Evolutionary conservation across 306 rosid genomes (phyloP).

Genomic region (Canavalia ensiformis): DNA sequence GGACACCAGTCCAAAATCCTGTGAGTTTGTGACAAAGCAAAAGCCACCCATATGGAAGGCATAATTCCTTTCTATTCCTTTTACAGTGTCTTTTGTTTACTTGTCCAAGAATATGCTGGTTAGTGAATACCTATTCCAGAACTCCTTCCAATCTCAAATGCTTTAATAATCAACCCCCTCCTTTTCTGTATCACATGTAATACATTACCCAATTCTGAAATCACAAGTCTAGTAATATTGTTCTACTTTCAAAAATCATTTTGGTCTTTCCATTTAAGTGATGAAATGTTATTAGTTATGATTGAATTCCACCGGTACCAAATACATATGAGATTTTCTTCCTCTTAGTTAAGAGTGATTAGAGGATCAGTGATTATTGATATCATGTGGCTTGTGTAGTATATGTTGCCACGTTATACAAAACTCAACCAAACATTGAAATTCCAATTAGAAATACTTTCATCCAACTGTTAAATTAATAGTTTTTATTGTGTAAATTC

Average conservation of each 20-base stretch:
- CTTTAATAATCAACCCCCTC: too few species aligned
- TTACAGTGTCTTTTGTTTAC: constrained; percentile 25
- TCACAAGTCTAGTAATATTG: not conserved
- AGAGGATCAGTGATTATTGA: not conserved
- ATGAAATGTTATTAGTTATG: not conserved
- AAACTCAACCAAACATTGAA: not conserved
- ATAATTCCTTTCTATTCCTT: constrained; percentile 41
- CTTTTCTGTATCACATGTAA: not conserved
- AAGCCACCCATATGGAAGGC: constrained; percentile 32
- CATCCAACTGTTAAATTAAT: too few species aligned
- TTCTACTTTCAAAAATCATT: not conserved
- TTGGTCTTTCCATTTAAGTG: not conserved
- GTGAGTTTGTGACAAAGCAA: constrained; percentile 18
- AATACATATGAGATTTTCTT: not conserved
- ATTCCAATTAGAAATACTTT: not conserved
- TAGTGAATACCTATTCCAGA: constrained; percentile 35
- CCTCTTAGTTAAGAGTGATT: not conserved
- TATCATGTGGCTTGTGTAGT: not conserved
- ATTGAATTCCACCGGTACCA: not conserved
- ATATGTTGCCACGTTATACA: not conserved
- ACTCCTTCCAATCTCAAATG: not conserved
- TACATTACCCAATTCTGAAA: constrained; percentile 21
- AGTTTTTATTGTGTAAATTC: too few species aligned
- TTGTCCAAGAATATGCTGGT: constrained; percentile 44
- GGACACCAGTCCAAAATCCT: too few species aligned